Evolutionary conservation across 345 rosid genomes (phyloP).

Genomic region (Pugionium dolabratum): DNA sequence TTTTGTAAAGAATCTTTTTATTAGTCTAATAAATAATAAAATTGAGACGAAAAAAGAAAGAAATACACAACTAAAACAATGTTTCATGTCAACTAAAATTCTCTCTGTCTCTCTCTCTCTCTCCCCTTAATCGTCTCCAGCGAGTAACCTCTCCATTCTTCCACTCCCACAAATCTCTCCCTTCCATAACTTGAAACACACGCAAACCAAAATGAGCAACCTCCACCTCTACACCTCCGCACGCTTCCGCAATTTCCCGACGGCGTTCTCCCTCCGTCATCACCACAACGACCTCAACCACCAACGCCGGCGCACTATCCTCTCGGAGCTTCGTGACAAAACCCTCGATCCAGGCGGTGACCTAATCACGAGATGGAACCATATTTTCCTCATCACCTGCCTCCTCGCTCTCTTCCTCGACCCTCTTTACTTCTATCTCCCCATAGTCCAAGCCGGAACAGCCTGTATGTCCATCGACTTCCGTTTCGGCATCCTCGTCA

Average conservation of each 20-base stretch:
- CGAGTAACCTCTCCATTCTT: constrained; percentile 14
- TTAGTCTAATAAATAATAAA: too few relatives aligned
- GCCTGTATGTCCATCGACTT: constrained; percentile 58
- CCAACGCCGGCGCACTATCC: constrained; percentile 28
- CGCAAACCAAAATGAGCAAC: constrained; percentile 43
- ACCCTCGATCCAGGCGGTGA: constrained; percentile 69
- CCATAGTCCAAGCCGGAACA: constrained; percentile 47
- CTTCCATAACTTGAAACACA: constrained; percentile 36
- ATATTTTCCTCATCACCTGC: constrained; percentile 64
- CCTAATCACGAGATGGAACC: constrained; percentile 65
- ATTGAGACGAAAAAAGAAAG: too few relatives aligned
- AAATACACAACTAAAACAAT: too few relatives aligned
- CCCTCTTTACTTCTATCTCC: constrained; percentile 85
- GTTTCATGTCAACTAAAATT: too few relatives aligned
- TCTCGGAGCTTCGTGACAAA: constrained; percentile 49
- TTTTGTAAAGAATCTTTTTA: too few relatives aligned
- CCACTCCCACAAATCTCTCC: constrained; percentile 32
- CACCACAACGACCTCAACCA: constrained; percentile 42
- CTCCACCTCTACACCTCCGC: constrained; percentile 45
- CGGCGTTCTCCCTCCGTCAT: constrained; percentile 48
- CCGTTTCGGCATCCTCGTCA: constrained; percentile 54
- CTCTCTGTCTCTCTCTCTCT: background rate
- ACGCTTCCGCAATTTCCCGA: constrained; percentile 47
- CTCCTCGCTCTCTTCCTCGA: constrained; percentile 76
- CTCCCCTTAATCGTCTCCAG: constrained; percentile 26